phyloP scores from a whole-genome alignment of 129 eudicot species.

The Glebionis coronaria region DNA sequence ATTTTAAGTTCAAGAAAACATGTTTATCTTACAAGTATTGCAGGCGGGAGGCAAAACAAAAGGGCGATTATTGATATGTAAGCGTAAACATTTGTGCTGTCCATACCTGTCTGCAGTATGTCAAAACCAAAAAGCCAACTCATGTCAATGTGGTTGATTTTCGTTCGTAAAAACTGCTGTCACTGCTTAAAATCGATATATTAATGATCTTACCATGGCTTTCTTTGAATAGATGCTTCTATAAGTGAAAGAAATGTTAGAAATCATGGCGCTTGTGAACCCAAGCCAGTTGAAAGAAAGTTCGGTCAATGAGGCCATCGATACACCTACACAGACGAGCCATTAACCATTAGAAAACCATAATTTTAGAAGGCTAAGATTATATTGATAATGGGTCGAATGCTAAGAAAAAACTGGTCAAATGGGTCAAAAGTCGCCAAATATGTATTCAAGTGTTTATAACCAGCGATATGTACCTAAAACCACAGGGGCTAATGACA shows the following conservation, averaged over 20 bases:
- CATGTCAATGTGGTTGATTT: neutral
- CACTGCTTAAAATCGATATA: too few relatives aligned
- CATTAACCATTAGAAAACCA: too few relatives aligned
- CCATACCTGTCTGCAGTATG: conserved; percentile 53
- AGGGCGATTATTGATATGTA: conserved; percentile 62
- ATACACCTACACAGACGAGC: conserved; percentile 39
- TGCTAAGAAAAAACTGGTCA: neutral
- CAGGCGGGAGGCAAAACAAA: conserved; percentile 58
- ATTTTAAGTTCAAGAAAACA: neutral
- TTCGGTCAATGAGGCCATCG: conserved; percentile 63
- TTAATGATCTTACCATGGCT: conserved; percentile 45
- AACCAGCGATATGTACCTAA: conserved; percentile 29
- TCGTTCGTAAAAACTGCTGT: neutral
- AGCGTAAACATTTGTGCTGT: conserved; percentile 60
- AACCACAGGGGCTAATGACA: conserved; percentile 64
- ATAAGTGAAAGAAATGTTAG: conserved; percentile 56
- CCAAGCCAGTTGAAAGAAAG: conserved; percentile 70
- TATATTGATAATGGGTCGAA: neutral
- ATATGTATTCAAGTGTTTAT: neutral
- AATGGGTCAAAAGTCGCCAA: neutral
- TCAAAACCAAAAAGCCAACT: neutral
- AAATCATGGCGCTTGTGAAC: conserved; percentile 60
- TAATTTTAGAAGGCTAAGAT: too few relatives aligned
- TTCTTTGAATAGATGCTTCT: conserved; percentile 63
- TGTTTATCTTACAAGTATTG: conserved; percentile 44